Evolutionary conservation across 371 early-diverging fungal genomes (phyloP).

Genomic region (Sporodiniella umbellata): DNA sequence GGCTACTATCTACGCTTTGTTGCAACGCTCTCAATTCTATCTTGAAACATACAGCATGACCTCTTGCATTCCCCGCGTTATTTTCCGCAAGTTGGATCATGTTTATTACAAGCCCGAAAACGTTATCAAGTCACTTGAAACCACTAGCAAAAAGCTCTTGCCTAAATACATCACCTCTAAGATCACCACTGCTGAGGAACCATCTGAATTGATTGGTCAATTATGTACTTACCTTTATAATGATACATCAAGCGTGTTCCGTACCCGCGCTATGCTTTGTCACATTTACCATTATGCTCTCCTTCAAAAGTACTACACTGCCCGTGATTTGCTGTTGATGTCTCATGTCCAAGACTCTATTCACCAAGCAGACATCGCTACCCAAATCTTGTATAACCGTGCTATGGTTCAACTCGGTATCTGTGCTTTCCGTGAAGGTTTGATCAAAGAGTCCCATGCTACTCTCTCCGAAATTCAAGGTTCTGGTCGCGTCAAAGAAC

Average conservation of each 20-base stretch:
- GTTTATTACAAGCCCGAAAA: constrained; percentile 88
- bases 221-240: constrained; percentile 90
- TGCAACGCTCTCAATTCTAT: constrained; percentile 87
- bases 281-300: constrained; percentile 96
- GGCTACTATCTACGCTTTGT: constrained; percentile 78
- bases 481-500: constrained; percentile 87
- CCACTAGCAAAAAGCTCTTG: constrained; percentile 28
- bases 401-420: constrained; percentile 95
- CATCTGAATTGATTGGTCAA: constrained; percentile 64
- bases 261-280: constrained; percentile 95
- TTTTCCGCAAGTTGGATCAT: constrained; percentile 92
- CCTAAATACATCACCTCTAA: constrained; percentile 40
- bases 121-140: constrained; percentile 50
- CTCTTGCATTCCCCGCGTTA: constrained; percentile 64
- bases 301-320: constrained; percentile 88
- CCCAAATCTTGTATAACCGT: constrained; percentile 96
- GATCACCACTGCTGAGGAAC: constrained; percentile 46
- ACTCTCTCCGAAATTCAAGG: constrained; percentile 89
- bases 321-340: constrained; percentile 96
- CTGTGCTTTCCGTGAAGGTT: constrained; percentile 93
- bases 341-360: constrained; percentile 95
- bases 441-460: constrained; percentile 83
- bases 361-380: constrained; percentile 85
- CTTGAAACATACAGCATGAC: constrained; percentile 59
- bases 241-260: constrained; percentile 77